Percentiles rank a stretch among this genome's conserved stretches.
Evolutionary conservation across 176 grass and related monocot genomes (phyloP).

Genomic region (Carex parvula): DNA sequence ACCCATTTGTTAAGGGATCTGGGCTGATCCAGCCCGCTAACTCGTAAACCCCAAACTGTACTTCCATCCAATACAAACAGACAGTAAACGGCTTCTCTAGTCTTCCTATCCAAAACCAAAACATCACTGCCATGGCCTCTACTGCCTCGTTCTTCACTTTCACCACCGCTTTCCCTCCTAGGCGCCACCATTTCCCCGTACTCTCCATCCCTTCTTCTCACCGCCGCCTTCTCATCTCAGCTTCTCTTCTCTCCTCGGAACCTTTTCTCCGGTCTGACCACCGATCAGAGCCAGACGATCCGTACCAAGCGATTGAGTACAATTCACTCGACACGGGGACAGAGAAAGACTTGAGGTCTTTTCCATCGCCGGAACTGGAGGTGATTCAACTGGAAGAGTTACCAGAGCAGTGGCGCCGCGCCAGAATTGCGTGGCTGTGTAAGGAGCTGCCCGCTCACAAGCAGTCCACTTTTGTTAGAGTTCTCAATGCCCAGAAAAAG

Average conservation of each 20-base stretch:
- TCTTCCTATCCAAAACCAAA: slow-evolving; percentile 1
- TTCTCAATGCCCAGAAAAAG: slow-evolving; percentile 95
- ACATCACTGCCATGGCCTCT: neutral
- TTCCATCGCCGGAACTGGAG: slow-evolving; percentile 57
- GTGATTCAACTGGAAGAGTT: slow-evolving; percentile 80
- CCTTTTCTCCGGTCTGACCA: slow-evolving; percentile 3
- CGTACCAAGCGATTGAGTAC: slow-evolving; percentile 33
- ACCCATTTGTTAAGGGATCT: neutral
- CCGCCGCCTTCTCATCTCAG: slow-evolving; percentile 11
- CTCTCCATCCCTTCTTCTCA: slow-evolving; percentile 18
- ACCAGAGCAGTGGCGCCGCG: slow-evolving; percentile 88
- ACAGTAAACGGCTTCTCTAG: neutral
- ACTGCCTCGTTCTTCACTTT: slow-evolving; percentile 35
- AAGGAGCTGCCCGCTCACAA: slow-evolving; percentile 98
- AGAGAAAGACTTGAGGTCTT: slow-evolving; percentile 39
- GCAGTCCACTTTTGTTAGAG: slow-evolving; percentile 78
- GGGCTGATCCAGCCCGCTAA: neutral
- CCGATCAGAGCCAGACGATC: slow-evolving; percentile 19
- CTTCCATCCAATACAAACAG: neutral
- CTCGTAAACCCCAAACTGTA: neutral
- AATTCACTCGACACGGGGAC: slow-evolving; percentile 36
- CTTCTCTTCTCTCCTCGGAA: slow-evolving; percentile 11
- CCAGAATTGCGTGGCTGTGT: slow-evolving; percentile 95
- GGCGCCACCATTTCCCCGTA: slow-evolving; percentile 30
- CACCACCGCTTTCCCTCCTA: slow-evolving; percentile 30